phyloP scores from a whole-genome alignment of 2,329 filamentous ascomycete species.

The Rutstroemia sp. region DNA sequence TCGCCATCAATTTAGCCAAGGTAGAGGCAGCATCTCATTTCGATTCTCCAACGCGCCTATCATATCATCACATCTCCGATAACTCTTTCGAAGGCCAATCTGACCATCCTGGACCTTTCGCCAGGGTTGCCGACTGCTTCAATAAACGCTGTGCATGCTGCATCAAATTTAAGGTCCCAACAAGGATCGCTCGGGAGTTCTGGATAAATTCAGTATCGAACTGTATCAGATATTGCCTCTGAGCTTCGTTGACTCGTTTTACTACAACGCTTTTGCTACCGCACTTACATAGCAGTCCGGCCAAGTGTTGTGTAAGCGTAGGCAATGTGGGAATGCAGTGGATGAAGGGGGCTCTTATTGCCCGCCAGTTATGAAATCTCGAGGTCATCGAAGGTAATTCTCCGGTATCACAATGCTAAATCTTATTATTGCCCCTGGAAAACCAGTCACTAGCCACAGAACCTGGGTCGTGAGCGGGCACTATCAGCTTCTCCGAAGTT shows the following conservation, averaged over 20 bases:
- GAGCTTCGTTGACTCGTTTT: neutral
- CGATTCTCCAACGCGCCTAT: conserved; percentile 6
- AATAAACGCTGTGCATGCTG: conserved; percentile 11
- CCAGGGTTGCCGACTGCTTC: conserved; percentile 5
- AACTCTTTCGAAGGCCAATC: neutral
- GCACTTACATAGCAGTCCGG: neutral
- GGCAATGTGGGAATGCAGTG: neutral
- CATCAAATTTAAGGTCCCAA: conserved; percentile 8
- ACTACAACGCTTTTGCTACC: neutral
- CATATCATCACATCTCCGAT: conserved; percentile 2
- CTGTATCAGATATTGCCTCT: neutral
- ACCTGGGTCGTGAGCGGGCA: neutral
- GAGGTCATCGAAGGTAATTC: neutral
- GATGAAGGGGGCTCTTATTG: neutral
- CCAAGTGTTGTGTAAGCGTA: neutral
- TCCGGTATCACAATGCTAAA: neutral
- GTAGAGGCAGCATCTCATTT: conserved; percentile 4
- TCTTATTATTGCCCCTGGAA: neutral
- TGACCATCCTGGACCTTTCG: neutral
- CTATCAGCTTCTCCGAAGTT: neutral
- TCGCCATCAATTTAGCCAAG: neutral
- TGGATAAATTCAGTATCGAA: neutral
- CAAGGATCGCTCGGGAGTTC: neutral
- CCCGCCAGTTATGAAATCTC: neutral
- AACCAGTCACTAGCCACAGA: neutral